Evolutionary conservation across 208 protist species (phyloP).

Genomic region (Trypanosoma platydactyli): DNA sequence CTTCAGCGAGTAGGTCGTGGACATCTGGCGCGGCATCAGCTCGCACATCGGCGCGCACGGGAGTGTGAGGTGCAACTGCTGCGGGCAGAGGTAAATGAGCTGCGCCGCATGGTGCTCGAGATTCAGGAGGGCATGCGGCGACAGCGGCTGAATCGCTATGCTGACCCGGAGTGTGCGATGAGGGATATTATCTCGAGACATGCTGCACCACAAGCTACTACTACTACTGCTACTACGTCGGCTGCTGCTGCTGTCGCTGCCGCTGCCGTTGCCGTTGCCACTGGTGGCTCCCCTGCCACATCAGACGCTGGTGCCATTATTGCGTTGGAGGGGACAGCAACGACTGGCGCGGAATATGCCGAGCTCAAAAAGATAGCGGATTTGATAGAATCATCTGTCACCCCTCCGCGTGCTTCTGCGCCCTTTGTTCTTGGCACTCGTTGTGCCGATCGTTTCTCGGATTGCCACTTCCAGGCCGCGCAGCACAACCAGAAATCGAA

Average conservation of each 20-base stretch:
- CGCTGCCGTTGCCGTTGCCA: too few relatives aligned
- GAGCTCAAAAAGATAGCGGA: too few relatives aligned
- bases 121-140: constrained; percentile 34
- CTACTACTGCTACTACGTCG: background rate
- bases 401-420: too few relatives aligned
- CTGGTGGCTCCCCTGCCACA: too few relatives aligned
- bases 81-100: constrained; percentile 23
- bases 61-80: constrained; percentile 21
- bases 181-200: constrained; percentile 39
- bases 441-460: too few relatives aligned
- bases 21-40: constrained; percentile 20
- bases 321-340: too few relatives aligned
- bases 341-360: too few relatives aligned
- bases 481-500: too few relatives aligned
- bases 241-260: constrained; percentile 3
- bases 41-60: constrained; percentile 7
- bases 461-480: too few relatives aligned
- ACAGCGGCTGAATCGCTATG: constrained; percentile 31
- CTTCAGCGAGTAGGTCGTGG: constrained; percentile 54
- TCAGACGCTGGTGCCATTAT: too few relatives aligned
- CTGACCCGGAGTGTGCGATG: constrained; percentile 48
- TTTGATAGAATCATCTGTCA: too few relatives aligned
- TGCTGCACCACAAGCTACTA: background rate
- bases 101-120: constrained; percentile 22
- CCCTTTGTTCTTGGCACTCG: too few relatives aligned